Base-by-base conservation (phyloP, 306 rosid genomes). In the Medicago arabica region DNA sequence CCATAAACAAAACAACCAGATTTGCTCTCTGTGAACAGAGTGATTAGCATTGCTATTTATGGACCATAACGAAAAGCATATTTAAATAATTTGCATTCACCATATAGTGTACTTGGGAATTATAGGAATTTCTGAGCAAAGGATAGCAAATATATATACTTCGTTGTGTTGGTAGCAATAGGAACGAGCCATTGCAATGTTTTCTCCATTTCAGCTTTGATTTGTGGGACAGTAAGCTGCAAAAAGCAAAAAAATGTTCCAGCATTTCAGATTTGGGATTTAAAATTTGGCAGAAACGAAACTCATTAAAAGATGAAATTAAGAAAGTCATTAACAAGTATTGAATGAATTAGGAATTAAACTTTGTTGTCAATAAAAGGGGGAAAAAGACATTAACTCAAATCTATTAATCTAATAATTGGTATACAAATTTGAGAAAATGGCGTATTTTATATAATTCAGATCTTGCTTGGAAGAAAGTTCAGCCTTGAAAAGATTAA, bases 161-260 rank as follows among this genome's bases (percentile, higher is more conserved):
- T 92, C 7, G 96, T 96, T 44, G 99, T 96, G 86, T 92, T 96
- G 55, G 87, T 63, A 8, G 97, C 98, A 79, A 96, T 88, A 62
- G 98, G 99, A 66, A 90, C 92, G 77, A 96, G 99, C 99, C 99
- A 96, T 66, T 82, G 91, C 85, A 96, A 85, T 9, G 90, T 90
- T 81, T 88, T 92, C 97, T 96, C 98, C 97, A 89, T 96, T 85
- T 90, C 97, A 50, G 95, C 91, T 90, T 92, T 96, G 76, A 96
- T 90, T 87, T 90, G 97, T 51, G 88, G 88, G 72, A 96, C 82
- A 3, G 98, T 88, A 79, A 89, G 93, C 99, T 96, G 93, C 86
- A 77, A 84, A 28, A 28, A 3, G 31, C 31, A 28, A 28, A 28
- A 36, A 70, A 41, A 67, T 69, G 72, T 17, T n/a, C n/a, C n/a